Conservation (phyloP, 768 basidiomycete species). For the Fomitopsis serialis region DNA sequence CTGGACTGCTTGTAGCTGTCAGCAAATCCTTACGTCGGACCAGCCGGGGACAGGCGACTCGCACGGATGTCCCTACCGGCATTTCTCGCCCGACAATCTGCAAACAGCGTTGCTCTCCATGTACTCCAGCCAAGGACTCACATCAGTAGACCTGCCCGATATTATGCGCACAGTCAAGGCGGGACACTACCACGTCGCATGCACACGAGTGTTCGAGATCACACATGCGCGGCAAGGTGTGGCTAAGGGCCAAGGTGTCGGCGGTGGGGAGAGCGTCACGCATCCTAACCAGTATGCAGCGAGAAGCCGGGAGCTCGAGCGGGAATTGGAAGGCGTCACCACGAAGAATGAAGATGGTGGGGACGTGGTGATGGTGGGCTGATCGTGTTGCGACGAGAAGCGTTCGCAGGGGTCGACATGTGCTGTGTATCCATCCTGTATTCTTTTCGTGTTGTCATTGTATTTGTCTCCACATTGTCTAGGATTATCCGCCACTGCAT, state of each 20-base stretch:
- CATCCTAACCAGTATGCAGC: conserved; percentile 92
- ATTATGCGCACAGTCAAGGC: conserved; percentile 75
- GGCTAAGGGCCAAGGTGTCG: conserved; percentile 86
- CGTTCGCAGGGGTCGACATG: not conserved
- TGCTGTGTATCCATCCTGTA: not conserved
- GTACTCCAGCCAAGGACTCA: conserved; percentile 61
- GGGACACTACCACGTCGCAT: conserved; percentile 89
- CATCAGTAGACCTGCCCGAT: conserved; percentile 70
- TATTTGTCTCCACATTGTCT: too few relatives aligned
- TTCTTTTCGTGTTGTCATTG: not conserved
- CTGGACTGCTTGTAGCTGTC: conserved; percentile 59
- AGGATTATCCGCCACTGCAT: too few relatives aligned
- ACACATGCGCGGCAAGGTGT: conserved; percentile 72
- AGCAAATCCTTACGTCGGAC: conserved; percentile 71
- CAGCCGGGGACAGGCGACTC: conserved; percentile 64
- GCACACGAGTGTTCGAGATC: conserved; percentile 94
- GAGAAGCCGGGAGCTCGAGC: conserved; percentile 64
- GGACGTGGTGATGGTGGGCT: conserved; percentile 40
- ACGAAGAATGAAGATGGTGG: conserved; percentile 25
- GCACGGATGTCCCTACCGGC: conserved; percentile 92
- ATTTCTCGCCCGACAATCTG: conserved; percentile 81
- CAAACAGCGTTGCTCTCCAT: conserved; percentile 66
- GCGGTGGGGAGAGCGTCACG: conserved; percentile 79
- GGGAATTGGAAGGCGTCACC: conserved; percentile 22
- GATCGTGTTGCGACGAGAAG: not conserved